A percentile compares a stretch with the other conserved stretches of the same genome.
phyloP scores from a whole-genome alignment of 2,329 filamentous ascomycete genomes.

The Alternaria infectoria region DNA sequence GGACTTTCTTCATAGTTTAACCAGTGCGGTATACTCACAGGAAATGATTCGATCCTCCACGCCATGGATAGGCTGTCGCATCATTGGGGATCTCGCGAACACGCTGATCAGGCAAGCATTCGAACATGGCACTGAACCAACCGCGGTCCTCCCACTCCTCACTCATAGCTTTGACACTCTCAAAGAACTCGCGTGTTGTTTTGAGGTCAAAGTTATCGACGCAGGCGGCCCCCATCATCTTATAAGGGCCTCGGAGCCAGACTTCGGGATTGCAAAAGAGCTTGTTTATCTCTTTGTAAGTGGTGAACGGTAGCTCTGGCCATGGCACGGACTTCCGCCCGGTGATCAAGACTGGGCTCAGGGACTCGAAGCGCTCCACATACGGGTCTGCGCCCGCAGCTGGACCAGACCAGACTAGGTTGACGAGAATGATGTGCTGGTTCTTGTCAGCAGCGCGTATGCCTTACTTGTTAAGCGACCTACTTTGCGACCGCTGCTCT shows the following conservation, averaged over 20 bases:
- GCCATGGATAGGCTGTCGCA: conserved; percentile 8
- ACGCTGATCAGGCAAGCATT: conserved; percentile 8
- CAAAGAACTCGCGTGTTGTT: conserved; percentile 10
- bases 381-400: neutral
- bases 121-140: conserved; percentile 12
- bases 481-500: conserved; percentile 8
- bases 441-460: neutral
- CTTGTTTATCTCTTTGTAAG: conserved; percentile 12
- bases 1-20: neutral
- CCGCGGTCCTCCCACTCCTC: conserved; percentile 8
- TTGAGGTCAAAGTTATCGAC: conserved; percentile 2
- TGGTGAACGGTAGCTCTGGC: conserved; percentile 8
- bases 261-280: conserved; percentile 6
- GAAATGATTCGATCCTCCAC: conserved; percentile 7
- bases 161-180: conserved; percentile 10
- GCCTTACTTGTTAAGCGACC: neutral
- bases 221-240: conserved; percentile 7
- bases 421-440: conserved; percentile 5
- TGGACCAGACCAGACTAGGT: conserved; percentile 6
- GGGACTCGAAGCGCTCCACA: conserved; percentile 5
- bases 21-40: neutral
- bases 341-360: neutral
- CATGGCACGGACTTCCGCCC: conserved; percentile 5
- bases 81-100: conserved; percentile 3
- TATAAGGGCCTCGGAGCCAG: conserved; percentile 1